Conservation (phyloP, 345 rosid genomes). For the Ricinus communis region DNA sequence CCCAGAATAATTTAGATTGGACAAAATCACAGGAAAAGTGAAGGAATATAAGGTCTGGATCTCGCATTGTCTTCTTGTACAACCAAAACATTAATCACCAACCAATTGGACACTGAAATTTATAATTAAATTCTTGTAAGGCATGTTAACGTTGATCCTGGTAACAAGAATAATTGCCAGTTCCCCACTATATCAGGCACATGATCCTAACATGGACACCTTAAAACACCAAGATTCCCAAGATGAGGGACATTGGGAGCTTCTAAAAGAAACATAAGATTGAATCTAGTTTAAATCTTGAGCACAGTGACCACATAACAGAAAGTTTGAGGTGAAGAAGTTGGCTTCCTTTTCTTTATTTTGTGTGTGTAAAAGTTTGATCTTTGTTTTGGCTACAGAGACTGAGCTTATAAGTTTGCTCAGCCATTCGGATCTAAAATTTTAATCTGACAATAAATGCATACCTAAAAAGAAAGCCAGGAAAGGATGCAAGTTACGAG, state of each 20-base stretch:
- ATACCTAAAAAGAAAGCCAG: too few species aligned
- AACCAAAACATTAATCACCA: slow-evolving; percentile 19
- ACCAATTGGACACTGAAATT: slow-evolving; percentile 12
- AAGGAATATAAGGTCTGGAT: slow-evolving; percentile 28
- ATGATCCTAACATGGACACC: neutral
- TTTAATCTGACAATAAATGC: too few species aligned
- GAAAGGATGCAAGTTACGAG: too few species aligned
- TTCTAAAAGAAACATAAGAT: neutral
- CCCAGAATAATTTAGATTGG: slow-evolving; percentile 18
- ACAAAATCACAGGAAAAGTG: slow-evolving; percentile 8
- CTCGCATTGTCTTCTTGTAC: slow-evolving; percentile 26
- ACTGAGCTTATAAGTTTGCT: too few species aligned
- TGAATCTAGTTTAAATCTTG: slow-evolving; percentile 3
- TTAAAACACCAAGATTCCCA: neutral
- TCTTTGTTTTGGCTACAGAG: neutral
- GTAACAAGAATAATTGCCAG: slow-evolving; percentile 1
- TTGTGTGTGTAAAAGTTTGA: neutral
- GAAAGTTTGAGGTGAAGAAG: neutral
- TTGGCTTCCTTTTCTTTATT: neutral
- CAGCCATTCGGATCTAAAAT: too few species aligned
- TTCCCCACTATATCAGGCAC: slow-evolving; percentile 10
- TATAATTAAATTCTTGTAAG: slow-evolving; percentile 10
- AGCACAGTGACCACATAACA: neutral
- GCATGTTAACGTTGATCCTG: slow-evolving; percentile 19
- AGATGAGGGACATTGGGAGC: neutral